Evolutionary conservation across 805 yeast genomes (phyloP), one percentile per base, ranked within the genome.

Genomic region (Pichia paraexigua): DNA sequence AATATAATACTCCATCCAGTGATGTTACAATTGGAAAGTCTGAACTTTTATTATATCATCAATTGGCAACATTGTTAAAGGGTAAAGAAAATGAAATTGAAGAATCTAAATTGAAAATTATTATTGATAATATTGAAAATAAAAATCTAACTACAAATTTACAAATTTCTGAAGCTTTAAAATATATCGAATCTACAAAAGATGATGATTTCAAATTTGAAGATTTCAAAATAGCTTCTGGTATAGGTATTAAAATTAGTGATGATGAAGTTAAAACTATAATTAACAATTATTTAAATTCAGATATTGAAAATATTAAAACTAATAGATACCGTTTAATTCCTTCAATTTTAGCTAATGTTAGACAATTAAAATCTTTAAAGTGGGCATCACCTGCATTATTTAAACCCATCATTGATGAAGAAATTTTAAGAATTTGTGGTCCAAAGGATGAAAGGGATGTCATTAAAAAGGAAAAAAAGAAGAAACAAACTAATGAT

Each of bases 391-490:
- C 85, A 46, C 95, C 97, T 39, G 78, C 83, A 48, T 73, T 79
- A 50, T 87, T 94, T 72, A 94, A 94, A 70, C 95, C 96, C 15
- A 76, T 80, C 24, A 85, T 94, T 59, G 99, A 94, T 65, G 81
- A 76, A 43, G 80, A 85, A 61, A 71, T 90, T n/a, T 67, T 86
- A 54, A 79, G 71, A 42, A 68, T 84, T 15, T 71, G 91, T 52
- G 99, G 99, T 40, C 98, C 98, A 49, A 92, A 92, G 68, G 99
- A 94, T 65, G 98, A 91, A 65, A 82, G 98, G 57, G 99, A 94
- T 67, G 74, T 82, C 22, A 75, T 82, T 48, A 85, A 85, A 70
- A 85, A 85, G 73, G 89, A 86, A 69, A 81, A 84, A 72, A 82
- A 82, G 65, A 73, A 76, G 65, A 76, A 76, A 65, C 63, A 47